Evolutionary conservation across 768 basidiomycete genomes (phyloP), one percentile per base, ranked within the genome.

Genomic region (Pulveroboletus frians): DNA sequence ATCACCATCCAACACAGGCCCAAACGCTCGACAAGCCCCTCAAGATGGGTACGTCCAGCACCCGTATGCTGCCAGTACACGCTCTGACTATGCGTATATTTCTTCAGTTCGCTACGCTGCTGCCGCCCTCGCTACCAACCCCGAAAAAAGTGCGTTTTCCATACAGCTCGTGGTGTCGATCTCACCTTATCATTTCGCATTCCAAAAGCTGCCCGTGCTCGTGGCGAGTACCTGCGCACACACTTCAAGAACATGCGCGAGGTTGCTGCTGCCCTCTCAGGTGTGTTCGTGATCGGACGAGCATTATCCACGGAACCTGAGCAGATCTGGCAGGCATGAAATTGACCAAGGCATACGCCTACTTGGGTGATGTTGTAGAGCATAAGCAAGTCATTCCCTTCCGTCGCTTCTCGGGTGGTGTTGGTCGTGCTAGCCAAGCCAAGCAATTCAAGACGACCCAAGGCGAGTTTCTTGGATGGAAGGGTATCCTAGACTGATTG

Each of bases 231-330:
- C 80, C 83, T 96, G 67, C 90, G 94, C 63, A 98, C 96, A 41
- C 95, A 97, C 78, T 99, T 96, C 85, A 99, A 99, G 87, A 99
- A 98, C 83, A 98, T 96, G 92, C 85, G 91, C 56, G 96, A 99
- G 74, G 96, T 98, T 49, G 94, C 90, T 44, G 95, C 95, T 57
- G 92, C 89, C 58, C 77, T 97, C 56, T 81, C 85, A 57, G 94
- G 93, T 92, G 57, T 64, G 78, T 71, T 36, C n/a, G 36, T 29
- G 34, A 50, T 51, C 18, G 31, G 18, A 21, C 39, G 21, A 5
- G 0, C 27, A 13, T 32, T 9, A 29, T 39, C 42, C n/a, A 26
- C 20, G 18, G 5, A 43, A 39, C 50, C 46, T 49, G 47, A 56
- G 17, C n/a, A 10, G 7, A 21, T 41, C 31, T 10, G 44, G 40